Conservation (phyloP, 805 yeast genomes). For the Saturnispora serradocipensis region DNA sequence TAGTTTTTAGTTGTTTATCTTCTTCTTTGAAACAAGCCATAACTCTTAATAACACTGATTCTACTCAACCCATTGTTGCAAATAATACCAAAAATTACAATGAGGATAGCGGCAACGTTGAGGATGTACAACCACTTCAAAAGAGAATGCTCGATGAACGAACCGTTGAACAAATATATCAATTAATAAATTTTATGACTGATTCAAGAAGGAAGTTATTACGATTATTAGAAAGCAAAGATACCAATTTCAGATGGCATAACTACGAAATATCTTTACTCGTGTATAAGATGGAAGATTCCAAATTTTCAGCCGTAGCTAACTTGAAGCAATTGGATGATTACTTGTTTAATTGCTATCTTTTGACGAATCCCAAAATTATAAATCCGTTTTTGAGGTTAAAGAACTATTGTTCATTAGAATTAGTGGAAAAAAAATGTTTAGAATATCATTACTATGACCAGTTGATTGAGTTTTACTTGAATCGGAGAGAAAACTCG, state of each 20-base stretch:
- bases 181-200: conserved; percentile 39
- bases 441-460: conserved; percentile 39
- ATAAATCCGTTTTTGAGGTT: conserved; percentile 78
- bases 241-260: conserved; percentile 35
- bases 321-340: conserved; percentile 56
- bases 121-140: not conserved
- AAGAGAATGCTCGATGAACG: not conserved
- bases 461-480: conserved; percentile 74
- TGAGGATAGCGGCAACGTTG: too few relatives aligned
- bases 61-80: not conserved
- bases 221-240: conserved; percentile 31
- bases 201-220: conserved; percentile 43
- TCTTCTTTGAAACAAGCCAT: conserved; percentile 7
- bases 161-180: conserved; percentile 15
- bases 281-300: conserved; percentile 26
- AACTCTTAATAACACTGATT: not conserved
- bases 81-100: too few relatives aligned
- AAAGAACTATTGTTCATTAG: conserved; percentile 62
- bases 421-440: conserved; percentile 48
- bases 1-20: conserved; percentile 42
- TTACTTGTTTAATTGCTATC: conserved; percentile 65
- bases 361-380: conserved; percentile 56
- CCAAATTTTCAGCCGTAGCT: conserved; percentile 18
- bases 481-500: conserved; percentile 48
- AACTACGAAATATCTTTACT: conserved; percentile 34